Conservation (phyloP, 2,329 filamentous ascomycete genomes). For the Sphaerulina vaccinii region DNA sequence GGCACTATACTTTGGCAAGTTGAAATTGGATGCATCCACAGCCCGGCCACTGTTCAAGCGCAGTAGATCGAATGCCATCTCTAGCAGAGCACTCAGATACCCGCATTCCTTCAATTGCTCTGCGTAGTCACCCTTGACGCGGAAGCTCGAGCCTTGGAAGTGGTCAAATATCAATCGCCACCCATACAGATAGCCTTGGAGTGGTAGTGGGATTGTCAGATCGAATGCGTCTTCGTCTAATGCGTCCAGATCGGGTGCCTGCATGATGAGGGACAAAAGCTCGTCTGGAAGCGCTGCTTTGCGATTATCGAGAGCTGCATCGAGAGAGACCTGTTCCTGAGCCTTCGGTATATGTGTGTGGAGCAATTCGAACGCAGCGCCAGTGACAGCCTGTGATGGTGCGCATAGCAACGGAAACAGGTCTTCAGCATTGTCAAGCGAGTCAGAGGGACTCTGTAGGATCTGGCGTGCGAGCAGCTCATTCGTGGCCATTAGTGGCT, state of each 20-base stretch:
- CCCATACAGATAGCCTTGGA: slow-evolving; percentile 79
- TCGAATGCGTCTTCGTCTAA: slow-evolving; percentile 66
- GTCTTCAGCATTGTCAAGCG: slow-evolving; percentile 55
- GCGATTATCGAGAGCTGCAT: slow-evolving; percentile 69
- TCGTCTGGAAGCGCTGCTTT: slow-evolving; percentile 77
- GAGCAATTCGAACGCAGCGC: slow-evolving; percentile 75
- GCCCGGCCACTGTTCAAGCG: slow-evolving; percentile 73
- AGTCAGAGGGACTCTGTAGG: slow-evolving; percentile 59
- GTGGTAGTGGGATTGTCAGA: slow-evolving; percentile 62
- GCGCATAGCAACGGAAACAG: slow-evolving; percentile 76
- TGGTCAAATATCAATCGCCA: slow-evolving; percentile 91
- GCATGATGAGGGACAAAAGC: slow-evolving; percentile 76
- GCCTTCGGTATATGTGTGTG: slow-evolving; percentile 73
- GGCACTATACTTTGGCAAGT: slow-evolving; percentile 64
- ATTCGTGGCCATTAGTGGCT: slow-evolving; percentile 74
- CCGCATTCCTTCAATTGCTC: slow-evolving; percentile 74
- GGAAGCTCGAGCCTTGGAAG: slow-evolving; percentile 62
- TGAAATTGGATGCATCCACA: slow-evolving; percentile 67
- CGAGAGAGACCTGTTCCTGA: slow-evolving; percentile 80
- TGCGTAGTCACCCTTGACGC: slow-evolving; percentile 77
- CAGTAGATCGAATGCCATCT: slow-evolving; percentile 81
- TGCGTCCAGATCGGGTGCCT: slow-evolving; percentile 69
- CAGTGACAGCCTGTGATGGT: slow-evolving; percentile 72
- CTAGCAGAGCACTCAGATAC: slow-evolving; percentile 66
- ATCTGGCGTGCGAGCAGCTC: slow-evolving; percentile 69